Conservation (phyloP, 2,329 filamentous ascomycete species). For the Mollisia scopiformis region DNA sequence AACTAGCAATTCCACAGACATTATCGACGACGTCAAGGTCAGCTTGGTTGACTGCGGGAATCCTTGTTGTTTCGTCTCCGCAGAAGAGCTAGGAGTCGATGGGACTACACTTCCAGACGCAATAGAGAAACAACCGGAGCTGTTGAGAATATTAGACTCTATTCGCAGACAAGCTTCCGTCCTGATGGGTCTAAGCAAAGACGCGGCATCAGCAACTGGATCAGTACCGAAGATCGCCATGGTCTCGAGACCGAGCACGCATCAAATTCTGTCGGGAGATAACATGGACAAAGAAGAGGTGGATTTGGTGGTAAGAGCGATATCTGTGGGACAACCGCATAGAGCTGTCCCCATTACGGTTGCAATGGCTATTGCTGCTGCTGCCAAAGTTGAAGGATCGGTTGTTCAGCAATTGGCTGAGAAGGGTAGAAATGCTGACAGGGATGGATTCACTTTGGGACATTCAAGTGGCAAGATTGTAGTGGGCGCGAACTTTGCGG, state of each 20-base stretch:
- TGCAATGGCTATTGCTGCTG: conserved; percentile 50
- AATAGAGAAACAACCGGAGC: conserved; percentile 48
- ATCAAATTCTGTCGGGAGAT: conserved; percentile 42
- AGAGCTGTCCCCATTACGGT: conserved; percentile 59
- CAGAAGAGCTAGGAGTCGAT: conserved; percentile 53
- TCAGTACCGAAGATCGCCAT: conserved; percentile 68
- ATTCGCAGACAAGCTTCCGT: conserved; percentile 61
- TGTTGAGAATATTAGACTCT: conserved; percentile 52
- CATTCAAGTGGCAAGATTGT: conserved; percentile 51
- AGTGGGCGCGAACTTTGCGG: conserved; percentile 44
- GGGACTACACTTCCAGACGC: conserved; percentile 55
- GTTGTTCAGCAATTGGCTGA: conserved; percentile 39
- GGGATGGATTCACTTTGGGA: conserved; percentile 42
- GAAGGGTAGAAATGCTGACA: conserved; percentile 28
- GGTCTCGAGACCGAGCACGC: conserved; percentile 46
- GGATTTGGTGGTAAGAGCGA: conserved; percentile 48
- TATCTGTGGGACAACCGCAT: conserved; percentile 60
- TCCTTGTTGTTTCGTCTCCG: conserved; percentile 64
- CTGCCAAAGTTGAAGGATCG: conserved; percentile 47
- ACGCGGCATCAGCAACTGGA: conserved; percentile 47
- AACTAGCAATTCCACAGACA: conserved; percentile 58
- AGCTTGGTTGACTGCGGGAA: conserved; percentile 68
- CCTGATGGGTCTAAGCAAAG: conserved; percentile 60
- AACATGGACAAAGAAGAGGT: conserved; percentile 35
- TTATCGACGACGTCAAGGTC: conserved; percentile 50